Percentiles rank a stretch among this genome's conserved stretches.
phyloP scores from a whole-genome alignment of 768 basidiomycete species.

The Leccinum subgranulosum region DNA sequence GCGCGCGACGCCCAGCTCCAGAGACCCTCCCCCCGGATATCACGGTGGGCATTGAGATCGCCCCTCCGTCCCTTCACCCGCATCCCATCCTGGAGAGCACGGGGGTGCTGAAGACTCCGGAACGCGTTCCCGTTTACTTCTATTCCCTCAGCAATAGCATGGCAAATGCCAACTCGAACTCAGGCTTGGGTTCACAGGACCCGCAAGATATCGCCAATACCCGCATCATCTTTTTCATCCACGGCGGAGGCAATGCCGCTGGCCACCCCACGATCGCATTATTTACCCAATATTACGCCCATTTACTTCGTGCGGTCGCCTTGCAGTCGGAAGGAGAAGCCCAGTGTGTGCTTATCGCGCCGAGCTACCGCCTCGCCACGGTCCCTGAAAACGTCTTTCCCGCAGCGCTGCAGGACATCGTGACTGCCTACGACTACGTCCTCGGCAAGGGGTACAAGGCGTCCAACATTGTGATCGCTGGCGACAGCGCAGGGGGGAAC shows the following conservation, averaged over 20 bases:
- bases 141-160: slow-evolving; percentile 2
- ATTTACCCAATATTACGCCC: slow-evolving; percentile 3
- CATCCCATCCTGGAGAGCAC: background rate
- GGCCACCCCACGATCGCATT: slow-evolving; percentile 15
- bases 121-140: slow-evolving; percentile 22
- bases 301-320: slow-evolving; percentile 11
- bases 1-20: slow-evolving; percentile 2
- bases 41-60: slow-evolving; percentile 13
- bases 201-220: background rate
- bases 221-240: slow-evolving; percentile 22
- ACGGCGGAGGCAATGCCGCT: slow-evolving; percentile 18
- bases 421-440: slow-evolving; percentile 26
- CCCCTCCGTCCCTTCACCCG: slow-evolving; percentile 7
- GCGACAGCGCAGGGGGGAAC: slow-evolving; percentile 27
- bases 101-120: slow-evolving; percentile 10
- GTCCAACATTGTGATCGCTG: slow-evolving; percentile 18
- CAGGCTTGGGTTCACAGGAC: background rate
- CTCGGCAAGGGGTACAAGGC: slow-evolving; percentile 20
- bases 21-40: slow-evolving; percentile 2
- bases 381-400: slow-evolving; percentile 23
- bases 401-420: slow-evolving; percentile 20
- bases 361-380: slow-evolving; percentile 25
- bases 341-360: slow-evolving; percentile 17
- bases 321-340: background rate
- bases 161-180: background rate